These are phyloP conservation scores for Fusarium camptoceras DNA, from an alignment of 2,329 filamentous ascomycete genomes.

Conservation along the genomic window DNA sequence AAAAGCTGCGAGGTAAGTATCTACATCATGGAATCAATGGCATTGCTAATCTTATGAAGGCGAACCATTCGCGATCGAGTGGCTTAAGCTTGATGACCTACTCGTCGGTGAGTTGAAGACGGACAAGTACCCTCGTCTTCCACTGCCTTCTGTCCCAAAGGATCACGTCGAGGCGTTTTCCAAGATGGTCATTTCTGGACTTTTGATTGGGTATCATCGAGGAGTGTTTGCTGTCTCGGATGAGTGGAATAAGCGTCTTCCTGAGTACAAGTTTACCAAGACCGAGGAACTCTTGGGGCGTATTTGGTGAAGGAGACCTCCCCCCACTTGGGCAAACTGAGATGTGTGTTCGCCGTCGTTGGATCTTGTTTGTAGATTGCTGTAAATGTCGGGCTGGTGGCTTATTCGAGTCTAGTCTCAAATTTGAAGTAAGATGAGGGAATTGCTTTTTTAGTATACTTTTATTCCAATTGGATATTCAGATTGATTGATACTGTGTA, in stretches of 20 bases:
- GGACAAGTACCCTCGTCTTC: not conserved
- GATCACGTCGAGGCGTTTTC: slow-evolving; percentile 14
- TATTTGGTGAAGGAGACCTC: not conserved
- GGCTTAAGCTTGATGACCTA: slow-evolving; percentile 10
- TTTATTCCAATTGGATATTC: not conserved
- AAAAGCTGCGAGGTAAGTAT: not conserved
- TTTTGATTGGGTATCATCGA: not conserved
- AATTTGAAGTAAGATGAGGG: not conserved
- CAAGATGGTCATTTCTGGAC: not conserved
- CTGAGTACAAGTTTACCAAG: not conserved
- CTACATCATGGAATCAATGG: accelerated
- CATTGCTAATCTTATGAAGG: not conserved
- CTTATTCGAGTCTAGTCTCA: not conserved
- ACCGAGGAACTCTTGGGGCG: not conserved
- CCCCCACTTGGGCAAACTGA: not conserved
- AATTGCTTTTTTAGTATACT: not conserved
- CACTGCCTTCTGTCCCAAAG: not conserved
- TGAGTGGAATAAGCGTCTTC: not conserved
- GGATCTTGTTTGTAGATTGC: no score
- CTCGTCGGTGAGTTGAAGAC: not conserved
- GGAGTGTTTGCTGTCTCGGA: slow-evolving; percentile 3
- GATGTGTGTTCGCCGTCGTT: no score
- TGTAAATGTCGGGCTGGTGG: not conserved
- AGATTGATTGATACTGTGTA: not conserved
- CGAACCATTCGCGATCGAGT: not conserved